Conservation (phyloP, 2,329 filamentous ascomycete genomes). For the Geosmithia putterillii region DNA sequence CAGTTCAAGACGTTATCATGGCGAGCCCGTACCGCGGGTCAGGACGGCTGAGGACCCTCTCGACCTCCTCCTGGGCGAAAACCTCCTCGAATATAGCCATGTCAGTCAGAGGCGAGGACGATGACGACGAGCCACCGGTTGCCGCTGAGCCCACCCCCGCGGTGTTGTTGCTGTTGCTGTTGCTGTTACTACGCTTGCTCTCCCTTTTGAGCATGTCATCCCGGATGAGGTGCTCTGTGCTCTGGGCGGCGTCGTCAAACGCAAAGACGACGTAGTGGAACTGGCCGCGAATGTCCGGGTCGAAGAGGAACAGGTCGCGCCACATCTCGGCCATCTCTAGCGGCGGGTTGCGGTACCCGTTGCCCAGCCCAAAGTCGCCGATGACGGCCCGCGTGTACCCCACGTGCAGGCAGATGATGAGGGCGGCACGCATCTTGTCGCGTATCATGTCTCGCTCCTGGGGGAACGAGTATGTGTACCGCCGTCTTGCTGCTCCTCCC, state of each 20-base stretch:
- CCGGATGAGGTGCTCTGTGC: conserved; percentile 37
- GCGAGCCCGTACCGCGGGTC: conserved; percentile 42
- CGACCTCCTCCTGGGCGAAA: conserved; percentile 37
- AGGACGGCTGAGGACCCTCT: conserved; percentile 33
- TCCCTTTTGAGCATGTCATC: conserved; percentile 44
- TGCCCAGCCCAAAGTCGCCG: conserved; percentile 53
- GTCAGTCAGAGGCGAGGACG: conserved; percentile 24
- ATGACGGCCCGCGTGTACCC: conserved; percentile 45
- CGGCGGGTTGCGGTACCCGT: conserved; percentile 51
- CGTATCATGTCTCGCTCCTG: conserved; percentile 60
- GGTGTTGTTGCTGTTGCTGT: conserved; percentile 11
- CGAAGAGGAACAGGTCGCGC: conserved; percentile 51
- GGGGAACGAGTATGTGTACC: conserved; percentile 61
- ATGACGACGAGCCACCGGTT: conserved; percentile 13
- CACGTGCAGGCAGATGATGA: conserved; percentile 55
- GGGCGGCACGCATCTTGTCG: conserved; percentile 59
- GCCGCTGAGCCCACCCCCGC: too few species aligned
- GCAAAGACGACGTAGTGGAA: conserved; percentile 52
- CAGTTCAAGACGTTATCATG: conserved; percentile 30
- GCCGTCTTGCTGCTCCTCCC: conserved; percentile 32
- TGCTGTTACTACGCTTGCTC: conserved; percentile 15
- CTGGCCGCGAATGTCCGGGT: conserved; percentile 48
- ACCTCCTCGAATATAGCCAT: conserved; percentile 40
- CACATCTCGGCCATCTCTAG: conserved; percentile 53
- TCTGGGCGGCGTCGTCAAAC: conserved; percentile 45